Evolutionary conservation across 2,329 filamentous ascomycete genomes (phyloP).

Genomic region (Cercospora nicotianae): DNA sequence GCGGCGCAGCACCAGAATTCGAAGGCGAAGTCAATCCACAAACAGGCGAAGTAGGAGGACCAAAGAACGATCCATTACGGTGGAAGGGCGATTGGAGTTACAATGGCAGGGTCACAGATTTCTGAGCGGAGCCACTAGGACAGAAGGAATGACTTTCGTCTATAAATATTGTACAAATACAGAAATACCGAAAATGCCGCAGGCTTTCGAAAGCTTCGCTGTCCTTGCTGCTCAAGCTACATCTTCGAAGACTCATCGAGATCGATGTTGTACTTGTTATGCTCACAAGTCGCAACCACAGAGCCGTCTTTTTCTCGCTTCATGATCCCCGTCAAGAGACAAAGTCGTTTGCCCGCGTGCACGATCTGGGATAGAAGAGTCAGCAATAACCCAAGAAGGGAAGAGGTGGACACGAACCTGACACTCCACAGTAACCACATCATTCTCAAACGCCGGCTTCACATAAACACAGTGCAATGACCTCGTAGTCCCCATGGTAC

Average conservation of each 20-base stretch:
- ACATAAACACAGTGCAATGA: conserved; percentile 28
- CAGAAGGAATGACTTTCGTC: neutral
- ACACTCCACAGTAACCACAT: conserved; percentile 27
- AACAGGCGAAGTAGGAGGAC: conserved; percentile 93
- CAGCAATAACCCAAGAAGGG: neutral
- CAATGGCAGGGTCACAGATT: conserved; percentile 93
- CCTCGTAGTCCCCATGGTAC: conserved; percentile 29
- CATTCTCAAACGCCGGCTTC: conserved; percentile 28
- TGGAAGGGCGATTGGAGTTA: conserved; percentile 90
- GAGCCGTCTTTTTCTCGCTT: conserved; percentile 30
- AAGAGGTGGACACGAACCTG: conserved; percentile 22
- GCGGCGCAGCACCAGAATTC: conserved; percentile 86
- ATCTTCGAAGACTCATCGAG: conserved; percentile 24
- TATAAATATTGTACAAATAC: conserved; percentile 7
- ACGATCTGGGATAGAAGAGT: conserved; percentile 23
- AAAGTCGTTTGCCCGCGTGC: conserved; percentile 29
- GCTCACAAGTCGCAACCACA: conserved; percentile 30
- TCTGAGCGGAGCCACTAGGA: conserved; percentile 47
- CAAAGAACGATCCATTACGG: conserved; percentile 92
- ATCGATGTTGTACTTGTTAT: conserved; percentile 33
- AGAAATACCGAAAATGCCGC: neutral
- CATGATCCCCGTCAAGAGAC: conserved; percentile 28
- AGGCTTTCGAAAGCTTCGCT: neutral
- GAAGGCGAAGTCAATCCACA: conserved; percentile 87
- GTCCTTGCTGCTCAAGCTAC: conserved; percentile 1